phyloP scores from a whole-genome alignment of 2,329 filamentous ascomycete genomes.

The Pseudocercospora cruenta region DNA sequence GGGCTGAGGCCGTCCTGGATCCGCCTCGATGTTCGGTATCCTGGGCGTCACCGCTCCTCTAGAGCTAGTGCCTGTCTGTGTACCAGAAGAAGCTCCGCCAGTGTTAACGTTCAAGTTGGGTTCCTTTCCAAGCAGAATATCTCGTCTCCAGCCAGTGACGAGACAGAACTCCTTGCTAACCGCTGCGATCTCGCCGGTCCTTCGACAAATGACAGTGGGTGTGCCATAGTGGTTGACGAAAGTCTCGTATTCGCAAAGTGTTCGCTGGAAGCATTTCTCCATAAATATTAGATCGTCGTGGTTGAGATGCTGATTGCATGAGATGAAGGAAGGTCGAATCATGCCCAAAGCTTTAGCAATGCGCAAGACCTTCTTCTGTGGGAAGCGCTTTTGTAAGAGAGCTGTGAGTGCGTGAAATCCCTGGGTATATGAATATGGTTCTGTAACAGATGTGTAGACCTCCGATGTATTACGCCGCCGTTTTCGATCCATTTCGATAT shows the following conservation, averaged over 20 bases:
- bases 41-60: conserved; percentile 54
- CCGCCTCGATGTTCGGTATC: conserved; percentile 34
- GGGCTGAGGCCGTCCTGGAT: conserved; percentile 62
- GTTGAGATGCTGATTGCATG: conserved; percentile 86
- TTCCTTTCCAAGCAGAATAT: conserved; percentile 83
- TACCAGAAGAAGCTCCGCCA: conserved; percentile 54
- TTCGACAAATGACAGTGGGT: conserved; percentile 86
- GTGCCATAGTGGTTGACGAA: conserved; percentile 87
- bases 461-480: conserved; percentile 72
- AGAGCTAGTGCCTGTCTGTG: conserved; percentile 47
- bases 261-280: conserved; percentile 95
- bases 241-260: conserved; percentile 89
- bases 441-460: conserved; percentile 86
- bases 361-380: conserved; percentile 73
- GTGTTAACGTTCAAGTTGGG: conserved; percentile 85
- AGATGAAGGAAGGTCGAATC: conserved; percentile 90
- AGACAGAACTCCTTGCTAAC: conserved; percentile 97
- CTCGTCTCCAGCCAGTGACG: conserved; percentile 90
- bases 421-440: conserved; percentile 87
- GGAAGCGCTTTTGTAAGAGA: conserved; percentile 77
- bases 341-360: conserved; percentile 87
- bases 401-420: conserved; percentile 88
- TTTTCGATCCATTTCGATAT: conserved; percentile 44
- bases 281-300: conserved; percentile 91
- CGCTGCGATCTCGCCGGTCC: conserved; percentile 91